Evolutionary conservation across 2,329 filamentous ascomycete genomes (phyloP), one percentile per base, ranked within the genome.

Genomic region (Alternaria ventricosa): DNA sequence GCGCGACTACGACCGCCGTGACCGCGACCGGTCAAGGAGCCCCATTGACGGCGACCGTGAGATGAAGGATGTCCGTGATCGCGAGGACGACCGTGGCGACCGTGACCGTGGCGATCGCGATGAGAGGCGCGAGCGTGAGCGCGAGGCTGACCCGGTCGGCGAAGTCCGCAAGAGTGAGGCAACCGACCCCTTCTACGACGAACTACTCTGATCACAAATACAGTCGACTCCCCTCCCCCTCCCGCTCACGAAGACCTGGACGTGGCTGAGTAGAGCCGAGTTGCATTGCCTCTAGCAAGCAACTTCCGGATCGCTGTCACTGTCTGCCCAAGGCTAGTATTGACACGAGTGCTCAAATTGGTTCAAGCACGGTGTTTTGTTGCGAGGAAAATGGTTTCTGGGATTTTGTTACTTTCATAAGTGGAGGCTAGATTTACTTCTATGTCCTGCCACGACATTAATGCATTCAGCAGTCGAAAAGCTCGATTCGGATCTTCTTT

Each of bases 191-290:
- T 25, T 18, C 23, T 74, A 68, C 57, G 66, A 63, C 57, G 64
- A 72, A 61, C 65, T 64, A 23, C 59, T 70, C 66, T 75, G 74
- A 71, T 78, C 28, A 75, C 68, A 71, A 68, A 59, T 67, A 72
- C 87, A 78, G 84, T 91, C 75, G 93, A 96, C 71, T 93, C 92
- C 74, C 91, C 93, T 71, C 89, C 92, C 67, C 90, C 92, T 8
- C 61, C 70, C 68, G 90, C 89, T 73, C 93, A 97, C 77, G 96
- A 99, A 80, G 96, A 99, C 78, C 88, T 98, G 79, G 96, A 99
- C 81, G 94, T 96, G 78, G 95, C 94, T 76, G 96, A 98, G 84
- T 89, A 80, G 68, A 67, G 22, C 22, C 56, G 60, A 58, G 50
- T 55, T 69, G 68, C 63, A 60, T 41, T 64, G 61, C 63, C 65